Base-by-base conservation (phyloP, 1,139 yeast genomes). In the Yamadazyma pseudoaaseri region DNA sequence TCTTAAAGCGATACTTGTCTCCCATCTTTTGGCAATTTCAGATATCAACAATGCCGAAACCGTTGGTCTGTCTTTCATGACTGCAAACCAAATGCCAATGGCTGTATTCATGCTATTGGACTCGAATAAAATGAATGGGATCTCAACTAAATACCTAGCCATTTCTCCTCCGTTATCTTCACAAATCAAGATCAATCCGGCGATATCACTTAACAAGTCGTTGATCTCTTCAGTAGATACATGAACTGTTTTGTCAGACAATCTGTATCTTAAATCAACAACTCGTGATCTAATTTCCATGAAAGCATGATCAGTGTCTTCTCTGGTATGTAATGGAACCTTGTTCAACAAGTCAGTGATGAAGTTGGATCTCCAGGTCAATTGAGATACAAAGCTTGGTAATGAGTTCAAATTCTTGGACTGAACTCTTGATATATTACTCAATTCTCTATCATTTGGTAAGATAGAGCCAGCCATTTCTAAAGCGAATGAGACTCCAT, bases 401-500 rank as follows among this genome's bases (percentile, higher is more conserved):
- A 83, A 68, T 1, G 87, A 75, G 48, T 81, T 77, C 40, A 73
- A 73, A 24, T 61, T 62, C 43, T 43, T 43, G 9, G 47, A 38
- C 33, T 54, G 53, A 26, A 54, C 44, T 35, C 53, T 52, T 1
- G 64, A 48, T 36, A 65, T 60, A 29, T 56, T 54, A 7, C 62
- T 47, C 33, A 73, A 58, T 47, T 82, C 90, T 39, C 77, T 69
- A 47, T 87, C 95, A 28, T 70, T 71, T 16, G 81, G 70, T 12
- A 81, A 62, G 15, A 86, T 75, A 5, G 75, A 59, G 2, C 95
- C 92, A 1, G 96, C 94, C 80, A 87, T 75, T 47, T 86, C 94
- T 42, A 89, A 64, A 0, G 97, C 97, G 68, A 92, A 86, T 0
- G 95, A 81, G 35, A 86, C 82, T 27, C 96, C 97, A 52, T 75